Conservation (phyloP, 768 basidiomycete species). For the Naganishia randhawae region DNA sequence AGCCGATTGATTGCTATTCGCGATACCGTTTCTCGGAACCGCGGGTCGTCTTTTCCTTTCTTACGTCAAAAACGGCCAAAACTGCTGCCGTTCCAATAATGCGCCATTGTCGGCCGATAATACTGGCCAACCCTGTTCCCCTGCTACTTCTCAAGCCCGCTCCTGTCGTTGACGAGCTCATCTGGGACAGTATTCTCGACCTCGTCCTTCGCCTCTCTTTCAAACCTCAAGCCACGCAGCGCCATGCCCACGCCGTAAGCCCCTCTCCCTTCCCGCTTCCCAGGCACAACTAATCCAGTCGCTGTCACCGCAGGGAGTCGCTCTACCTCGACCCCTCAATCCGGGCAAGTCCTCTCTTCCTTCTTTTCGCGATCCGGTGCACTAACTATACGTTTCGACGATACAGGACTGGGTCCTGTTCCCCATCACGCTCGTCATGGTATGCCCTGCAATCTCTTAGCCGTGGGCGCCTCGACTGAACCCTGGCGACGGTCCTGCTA, state of each 20-base stretch:
- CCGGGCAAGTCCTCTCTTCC: conserved; percentile 63
- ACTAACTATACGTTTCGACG: not conserved
- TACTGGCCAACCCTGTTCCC: no score
- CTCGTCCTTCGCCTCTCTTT: not conserved
- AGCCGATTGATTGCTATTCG: not conserved
- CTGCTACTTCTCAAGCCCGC: no score
- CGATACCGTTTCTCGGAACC: not conserved
- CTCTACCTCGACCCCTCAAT: conserved; percentile 91
- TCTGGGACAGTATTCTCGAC: no score
- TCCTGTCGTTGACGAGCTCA: no score
- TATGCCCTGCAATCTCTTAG: conserved; percentile 48
- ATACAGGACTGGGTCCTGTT: conserved; percentile 63
- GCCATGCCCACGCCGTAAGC: not conserved
- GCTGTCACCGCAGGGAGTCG: conserved; percentile 51
- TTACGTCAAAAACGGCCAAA: not conserved
- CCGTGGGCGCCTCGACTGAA: not conserved
- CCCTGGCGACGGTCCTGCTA: not conserved
- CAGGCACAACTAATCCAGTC: not conserved
- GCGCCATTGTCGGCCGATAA: no score
- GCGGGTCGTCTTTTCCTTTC: not conserved
- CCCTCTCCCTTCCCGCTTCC: not conserved
- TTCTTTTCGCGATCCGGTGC: not conserved
- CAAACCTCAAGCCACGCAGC: not conserved
- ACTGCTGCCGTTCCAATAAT: no score
- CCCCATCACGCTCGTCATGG: conserved; percentile 97